Base-by-base conservation (phyloP, 2,329 filamentous ascomycete species). In the Verticillium albo-atrum region DNA sequence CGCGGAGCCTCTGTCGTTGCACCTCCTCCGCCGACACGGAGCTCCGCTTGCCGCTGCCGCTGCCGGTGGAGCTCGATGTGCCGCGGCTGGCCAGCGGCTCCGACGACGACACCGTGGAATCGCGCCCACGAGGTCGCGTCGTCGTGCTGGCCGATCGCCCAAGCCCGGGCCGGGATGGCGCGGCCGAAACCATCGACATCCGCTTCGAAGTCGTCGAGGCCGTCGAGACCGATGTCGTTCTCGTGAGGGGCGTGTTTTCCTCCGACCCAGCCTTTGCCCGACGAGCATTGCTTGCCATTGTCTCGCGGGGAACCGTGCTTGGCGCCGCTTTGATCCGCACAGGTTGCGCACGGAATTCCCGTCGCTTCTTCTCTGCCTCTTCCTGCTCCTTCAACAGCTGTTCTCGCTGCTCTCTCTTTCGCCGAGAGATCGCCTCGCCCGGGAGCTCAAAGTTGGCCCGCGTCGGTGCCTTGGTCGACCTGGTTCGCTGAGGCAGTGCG, bases 341-440 rank as follows among this genome's bases (percentile, higher is more conserved):
- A 20, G 86, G 85, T 35, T 79, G 79, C 6, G 85, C 86, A 69
- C 87, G 89, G 75, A 88, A 88, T 66, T 88, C 83, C 58, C 85
- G 82, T 58, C 80, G 79, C 70, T 78, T 83, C 26, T 76, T 80
- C 61, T 85, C 82, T 64, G 87, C 85, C 64, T 87, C 84, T 65
- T 85, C 84, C 65, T 87, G 78, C 3, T 77, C 78, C 62, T 75
- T 80, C 51, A 88, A 71, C 63, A 78, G 81, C 60, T 82, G 76
- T 66, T 86, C 80, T 58, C 79, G 77, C 67, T 84, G 76, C 72
- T 87, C 78, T 63, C 80, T 75, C 73, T 86, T 83, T 28, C 78
- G 74, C 2, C 79, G 75, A 3, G 81, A 83, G 55, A 88, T 81
- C 3, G 81, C 82, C 66, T 89, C 86, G 9, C 86, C 85, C 0